Conservation (phyloP, 2,329 filamentous ascomycete species). For the Balansia obtecta region DNA sequence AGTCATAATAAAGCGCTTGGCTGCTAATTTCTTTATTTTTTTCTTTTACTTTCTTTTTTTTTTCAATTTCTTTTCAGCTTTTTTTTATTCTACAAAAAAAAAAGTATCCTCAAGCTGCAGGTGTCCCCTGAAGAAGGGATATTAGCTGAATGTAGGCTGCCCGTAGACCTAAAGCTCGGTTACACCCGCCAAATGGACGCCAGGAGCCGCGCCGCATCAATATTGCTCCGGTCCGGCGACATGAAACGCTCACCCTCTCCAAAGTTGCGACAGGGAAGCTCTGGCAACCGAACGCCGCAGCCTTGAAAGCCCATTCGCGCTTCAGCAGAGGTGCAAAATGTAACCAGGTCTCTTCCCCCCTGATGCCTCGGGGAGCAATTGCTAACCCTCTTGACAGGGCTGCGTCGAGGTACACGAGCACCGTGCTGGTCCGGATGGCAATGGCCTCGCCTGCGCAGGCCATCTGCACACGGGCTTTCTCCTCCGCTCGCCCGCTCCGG, state of each 20-base stretch:
- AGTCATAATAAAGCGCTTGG: no score
- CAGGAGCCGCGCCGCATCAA: no score
- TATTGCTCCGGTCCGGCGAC: conserved; percentile 16
- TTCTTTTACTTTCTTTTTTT: no score
- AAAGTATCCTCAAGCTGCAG: no score
- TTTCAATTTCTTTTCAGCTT: no score
- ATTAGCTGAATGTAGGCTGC: no score
- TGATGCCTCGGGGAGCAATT: neutral
- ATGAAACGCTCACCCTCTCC: neutral
- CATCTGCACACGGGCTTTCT: conserved; percentile 16
- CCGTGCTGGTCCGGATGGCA: conserved; percentile 18
- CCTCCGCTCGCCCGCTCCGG: conserved; percentile 19
- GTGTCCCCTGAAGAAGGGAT: no score
- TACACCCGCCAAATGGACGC: no score
- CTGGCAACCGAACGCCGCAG: neutral
- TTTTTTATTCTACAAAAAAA: no score
- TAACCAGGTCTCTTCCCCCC: conserved; percentile 5
- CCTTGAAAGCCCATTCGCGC: neutral
- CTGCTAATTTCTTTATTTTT: no score
- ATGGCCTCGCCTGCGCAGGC: conserved; percentile 11
- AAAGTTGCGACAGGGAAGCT: neutral
- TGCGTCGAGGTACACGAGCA: conserved; percentile 16
- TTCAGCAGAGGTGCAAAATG: conserved; percentile 9
- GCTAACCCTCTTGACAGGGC: conserved; percentile 12
- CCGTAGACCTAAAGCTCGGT: no score